These are phyloP conservation scores for Fraxinus pennsylvanica DNA, from an alignment of 257 asterid genomes.

Conservation along the genomic window DNA sequence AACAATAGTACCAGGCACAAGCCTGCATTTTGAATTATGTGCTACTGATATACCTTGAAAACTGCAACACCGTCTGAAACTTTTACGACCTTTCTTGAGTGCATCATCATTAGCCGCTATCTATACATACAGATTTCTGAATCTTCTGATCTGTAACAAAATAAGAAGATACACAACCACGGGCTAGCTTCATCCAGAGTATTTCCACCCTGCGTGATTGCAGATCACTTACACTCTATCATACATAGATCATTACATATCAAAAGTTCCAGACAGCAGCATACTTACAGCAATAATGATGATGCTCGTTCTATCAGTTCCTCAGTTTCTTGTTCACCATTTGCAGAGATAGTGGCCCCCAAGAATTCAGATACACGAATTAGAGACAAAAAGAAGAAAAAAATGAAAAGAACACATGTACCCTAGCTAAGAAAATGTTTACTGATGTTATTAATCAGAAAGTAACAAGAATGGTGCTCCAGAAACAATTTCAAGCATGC, in stretches of 20 bases:
- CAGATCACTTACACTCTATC: conserved; percentile 18
- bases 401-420: neutral
- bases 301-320: conserved; percentile 78
- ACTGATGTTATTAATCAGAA: conserved; percentile 4
- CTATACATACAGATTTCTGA: conserved; percentile 67
- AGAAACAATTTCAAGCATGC: neutral
- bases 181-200: conserved; percentile 76
- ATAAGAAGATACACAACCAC: conserved; percentile 89
- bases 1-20: conserved; percentile 21
- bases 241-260: conserved; percentile 5
- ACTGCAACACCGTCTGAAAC: conserved; percentile 93
- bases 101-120: conserved; percentile 17
- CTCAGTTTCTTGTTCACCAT: conserved; percentile 85
- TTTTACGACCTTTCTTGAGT: conserved; percentile 78
- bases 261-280: conserved; percentile 19
- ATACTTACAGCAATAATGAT: conserved; percentile 73
- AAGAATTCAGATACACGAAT: conserved; percentile 35
- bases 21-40: neutral
- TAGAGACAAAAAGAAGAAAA: conserved; percentile 17
- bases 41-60: conserved; percentile 60
- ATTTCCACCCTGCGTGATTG: conserved; percentile 67
- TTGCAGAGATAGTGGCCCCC: conserved; percentile 89
- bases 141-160: conserved; percentile 68
- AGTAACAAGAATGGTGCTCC: neutral
- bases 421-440: neutral